Evolutionary conservation across 371 early-diverging fungal genomes (phyloP).

Genomic region (Dinochytrium kinnereticum): DNA sequence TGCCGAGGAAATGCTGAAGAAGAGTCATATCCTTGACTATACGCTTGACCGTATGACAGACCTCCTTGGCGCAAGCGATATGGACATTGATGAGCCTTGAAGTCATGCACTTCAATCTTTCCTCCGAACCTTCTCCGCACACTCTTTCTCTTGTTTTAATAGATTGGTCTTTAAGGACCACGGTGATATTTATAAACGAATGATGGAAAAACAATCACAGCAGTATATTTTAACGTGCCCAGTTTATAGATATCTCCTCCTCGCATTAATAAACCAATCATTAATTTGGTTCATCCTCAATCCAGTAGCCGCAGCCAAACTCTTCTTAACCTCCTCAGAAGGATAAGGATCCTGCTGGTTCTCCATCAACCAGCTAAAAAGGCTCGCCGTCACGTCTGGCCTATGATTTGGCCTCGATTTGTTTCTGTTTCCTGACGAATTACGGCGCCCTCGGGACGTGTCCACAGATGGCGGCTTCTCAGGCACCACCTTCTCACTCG

Average conservation of each 20-base stretch:
- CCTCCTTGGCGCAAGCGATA: too few species aligned
- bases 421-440: too few species aligned
- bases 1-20: constrained; percentile 80
- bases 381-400: constrained; percentile 60
- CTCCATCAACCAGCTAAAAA: constrained; percentile 76
- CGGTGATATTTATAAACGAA: not conserved
- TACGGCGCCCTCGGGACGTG: too few species aligned
- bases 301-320: constrained; percentile 66
- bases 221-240: not conserved
- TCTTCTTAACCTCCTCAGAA: constrained; percentile 74
- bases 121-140: too few species aligned
- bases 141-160: too few species aligned
- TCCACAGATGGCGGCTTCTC: not conserved
- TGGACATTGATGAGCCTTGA: not conserved
- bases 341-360: constrained; percentile 83
- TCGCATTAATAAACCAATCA: constrained; percentile 91
- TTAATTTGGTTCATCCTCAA: constrained; percentile 78
- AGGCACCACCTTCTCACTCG: not conserved
- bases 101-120: not conserved
- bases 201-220: not conserved
- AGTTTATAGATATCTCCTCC: constrained; percentile 61
- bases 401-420: constrained; percentile 23
- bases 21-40: constrained; percentile 83
- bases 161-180: too few species aligned
- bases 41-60: too few species aligned